Conservation (phyloP, 805 yeast genomes). For the Pichia phayaonensis region DNA sequence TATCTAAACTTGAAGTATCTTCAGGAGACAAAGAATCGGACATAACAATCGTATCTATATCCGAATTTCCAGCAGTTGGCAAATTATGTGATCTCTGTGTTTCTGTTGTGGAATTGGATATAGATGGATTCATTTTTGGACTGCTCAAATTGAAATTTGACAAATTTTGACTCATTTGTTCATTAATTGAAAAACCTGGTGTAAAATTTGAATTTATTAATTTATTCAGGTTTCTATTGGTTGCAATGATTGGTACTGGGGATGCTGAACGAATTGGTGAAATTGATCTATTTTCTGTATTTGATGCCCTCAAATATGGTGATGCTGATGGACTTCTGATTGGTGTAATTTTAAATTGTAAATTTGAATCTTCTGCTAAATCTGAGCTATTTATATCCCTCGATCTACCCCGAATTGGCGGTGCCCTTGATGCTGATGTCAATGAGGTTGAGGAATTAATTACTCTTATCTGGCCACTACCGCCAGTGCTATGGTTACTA, state of each 20-base stretch:
- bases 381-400: constrained; percentile 10
- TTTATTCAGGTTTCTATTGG: constrained; percentile 7
- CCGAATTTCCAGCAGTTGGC: neutral
- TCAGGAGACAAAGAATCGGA: neutral
- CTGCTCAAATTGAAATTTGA: neutral
- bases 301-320: constrained; percentile 7
- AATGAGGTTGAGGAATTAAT: neutral
- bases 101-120: neutral
- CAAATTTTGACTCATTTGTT: neutral
- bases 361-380: constrained; percentile 19
- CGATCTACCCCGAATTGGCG: neutral
- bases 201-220: constrained; percentile 18
- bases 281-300: constrained; percentile 9
- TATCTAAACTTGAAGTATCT: neutral
- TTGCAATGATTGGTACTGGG: constrained; percentile 7
- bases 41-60: neutral
- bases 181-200: constrained; percentile 15
- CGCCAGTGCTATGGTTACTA: neutral
- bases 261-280: constrained; percentile 18
- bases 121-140: neutral
- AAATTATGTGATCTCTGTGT: neutral
- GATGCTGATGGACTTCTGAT: constrained; percentile 23
- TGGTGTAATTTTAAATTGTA: constrained; percentile 24
- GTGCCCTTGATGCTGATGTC: neutral
- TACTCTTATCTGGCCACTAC: neutral